Evolutionary conservation across 129 eudicot species (phyloP).

Genomic region (Heracleum sosnowskyi): DNA sequence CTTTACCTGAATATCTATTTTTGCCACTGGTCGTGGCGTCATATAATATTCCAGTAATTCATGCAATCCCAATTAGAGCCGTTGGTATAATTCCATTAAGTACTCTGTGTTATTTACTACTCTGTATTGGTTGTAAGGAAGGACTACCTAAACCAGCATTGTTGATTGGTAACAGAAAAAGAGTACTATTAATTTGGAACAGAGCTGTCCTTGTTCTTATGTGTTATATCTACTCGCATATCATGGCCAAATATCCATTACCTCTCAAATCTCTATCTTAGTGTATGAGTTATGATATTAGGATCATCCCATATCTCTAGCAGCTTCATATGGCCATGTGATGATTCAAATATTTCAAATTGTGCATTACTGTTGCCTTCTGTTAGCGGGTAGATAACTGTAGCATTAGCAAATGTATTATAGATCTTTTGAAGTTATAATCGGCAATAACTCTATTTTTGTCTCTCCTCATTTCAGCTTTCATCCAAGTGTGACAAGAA

Average conservation of each 20-base stretch:
- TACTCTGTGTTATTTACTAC: not conserved
- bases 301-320: not conserved
- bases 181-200: not conserved
- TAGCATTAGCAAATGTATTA: slow-evolving; percentile 9
- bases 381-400: not conserved
- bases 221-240: not conserved
- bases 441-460: not conserved
- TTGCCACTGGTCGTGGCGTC: not conserved
- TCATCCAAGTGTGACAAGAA: slow-evolving; percentile 80
- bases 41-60: not conserved
- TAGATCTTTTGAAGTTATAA: slow-evolving; percentile 2
- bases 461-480: slow-evolving; percentile 44
- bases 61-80: not conserved
- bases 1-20: not conserved
- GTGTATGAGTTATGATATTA: not conserved
- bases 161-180: not conserved
- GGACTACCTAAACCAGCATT: not conserved
- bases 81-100: not conserved
- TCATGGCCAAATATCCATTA: not conserved
- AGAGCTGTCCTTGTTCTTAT: not conserved
- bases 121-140: not conserved
- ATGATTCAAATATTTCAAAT: not conserved
- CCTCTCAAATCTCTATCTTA: not conserved
- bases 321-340: not conserved
- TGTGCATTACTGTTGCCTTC: not conserved